phyloP scores from a whole-genome alignment of 805 yeast species.

The Cyberlindnera petersonii region DNA sequence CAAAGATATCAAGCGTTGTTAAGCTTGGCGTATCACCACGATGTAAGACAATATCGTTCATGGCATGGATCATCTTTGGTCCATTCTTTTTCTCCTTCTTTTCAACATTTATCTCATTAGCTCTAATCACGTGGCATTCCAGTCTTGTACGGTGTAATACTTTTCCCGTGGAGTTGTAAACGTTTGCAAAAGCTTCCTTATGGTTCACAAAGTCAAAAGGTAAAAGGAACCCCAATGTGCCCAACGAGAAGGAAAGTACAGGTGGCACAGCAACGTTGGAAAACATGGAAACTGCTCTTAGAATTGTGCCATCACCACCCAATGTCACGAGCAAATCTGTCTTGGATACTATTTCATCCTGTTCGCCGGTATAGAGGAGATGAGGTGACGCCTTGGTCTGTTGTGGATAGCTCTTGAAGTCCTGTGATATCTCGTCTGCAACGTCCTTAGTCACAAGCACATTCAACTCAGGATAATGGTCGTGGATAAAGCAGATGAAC shows the following conservation, averaged over 20 bases:
- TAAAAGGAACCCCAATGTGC: constrained; percentile 83
- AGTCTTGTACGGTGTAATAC: constrained; percentile 76
- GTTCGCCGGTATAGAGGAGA: constrained; percentile 54
- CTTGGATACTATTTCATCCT: constrained; percentile 52
- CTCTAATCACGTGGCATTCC: constrained; percentile 61
- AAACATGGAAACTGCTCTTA: constrained; percentile 78
- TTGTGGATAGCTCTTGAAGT: constrained; percentile 24
- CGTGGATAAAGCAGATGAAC: constrained; percentile 59
- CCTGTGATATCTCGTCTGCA: constrained; percentile 56
- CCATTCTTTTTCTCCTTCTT: not conserved
- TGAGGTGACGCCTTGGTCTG: constrained; percentile 32
- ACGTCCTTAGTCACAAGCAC: constrained; percentile 74
- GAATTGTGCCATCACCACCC: constrained; percentile 96
- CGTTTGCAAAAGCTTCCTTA: constrained; percentile 55
- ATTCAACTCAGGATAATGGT: constrained; percentile 65
- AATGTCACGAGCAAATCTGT: constrained; percentile 80
- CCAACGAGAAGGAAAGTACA: constrained; percentile 80
- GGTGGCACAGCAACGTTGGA: constrained; percentile 78
- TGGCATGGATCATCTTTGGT: constrained; percentile 58
- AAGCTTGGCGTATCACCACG: constrained; percentile 86
- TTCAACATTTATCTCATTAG: not conserved
- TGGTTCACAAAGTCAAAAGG: constrained; percentile 78
- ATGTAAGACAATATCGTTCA: constrained; percentile 89
- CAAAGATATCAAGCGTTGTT: constrained; percentile 76
- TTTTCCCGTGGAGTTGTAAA: constrained; percentile 63